A percentile compares a stretch with the other conserved stretches of the same genome.
Conservation (phyloP, 2,329 filamentous ascomycete genomes). For the Blumeria graminis region DNA sequence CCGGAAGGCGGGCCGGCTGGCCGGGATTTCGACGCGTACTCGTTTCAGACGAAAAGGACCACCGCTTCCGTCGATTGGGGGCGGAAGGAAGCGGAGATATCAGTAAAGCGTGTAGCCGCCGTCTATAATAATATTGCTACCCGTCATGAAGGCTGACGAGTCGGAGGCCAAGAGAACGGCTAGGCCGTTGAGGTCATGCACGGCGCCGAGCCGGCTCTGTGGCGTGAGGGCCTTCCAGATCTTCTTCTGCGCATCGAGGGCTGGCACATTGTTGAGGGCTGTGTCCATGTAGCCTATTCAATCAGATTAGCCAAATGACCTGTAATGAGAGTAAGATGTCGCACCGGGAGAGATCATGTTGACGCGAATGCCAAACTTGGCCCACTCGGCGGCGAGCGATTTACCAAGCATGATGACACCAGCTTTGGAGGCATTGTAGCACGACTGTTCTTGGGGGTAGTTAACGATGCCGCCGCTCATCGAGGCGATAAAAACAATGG, state of each 20-base stretch:
- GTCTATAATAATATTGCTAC: constrained; percentile 29
- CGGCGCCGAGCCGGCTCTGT: constrained; percentile 44
- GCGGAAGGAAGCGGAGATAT: not conserved
- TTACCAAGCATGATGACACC: constrained; percentile 57
- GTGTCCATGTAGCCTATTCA: constrained; percentile 53
- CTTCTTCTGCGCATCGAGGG: constrained; percentile 58
- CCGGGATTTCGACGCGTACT: no score
- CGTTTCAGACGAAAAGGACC: no score
- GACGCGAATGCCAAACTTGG: constrained; percentile 55
- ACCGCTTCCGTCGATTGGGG: no score
- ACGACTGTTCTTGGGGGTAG: constrained; percentile 62
- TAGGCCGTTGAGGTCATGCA: constrained; percentile 56
- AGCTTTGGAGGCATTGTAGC: constrained; percentile 69
- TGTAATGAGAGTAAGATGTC: not conserved
- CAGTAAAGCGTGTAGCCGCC: constrained; percentile 15
- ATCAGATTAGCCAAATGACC: not conserved
- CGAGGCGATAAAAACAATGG: constrained; percentile 52
- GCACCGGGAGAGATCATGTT: constrained; percentile 54
- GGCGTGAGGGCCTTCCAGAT: constrained; percentile 56
- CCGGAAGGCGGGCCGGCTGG: no score
- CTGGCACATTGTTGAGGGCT: constrained; percentile 52
- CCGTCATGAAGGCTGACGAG: constrained; percentile 53
- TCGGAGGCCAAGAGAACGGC: constrained; percentile 56
- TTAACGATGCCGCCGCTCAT: constrained; percentile 73
- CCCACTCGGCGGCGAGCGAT: constrained; percentile 66